Conservation (phyloP, 179 eudicot species). For the Camellia oleifera region DNA sequence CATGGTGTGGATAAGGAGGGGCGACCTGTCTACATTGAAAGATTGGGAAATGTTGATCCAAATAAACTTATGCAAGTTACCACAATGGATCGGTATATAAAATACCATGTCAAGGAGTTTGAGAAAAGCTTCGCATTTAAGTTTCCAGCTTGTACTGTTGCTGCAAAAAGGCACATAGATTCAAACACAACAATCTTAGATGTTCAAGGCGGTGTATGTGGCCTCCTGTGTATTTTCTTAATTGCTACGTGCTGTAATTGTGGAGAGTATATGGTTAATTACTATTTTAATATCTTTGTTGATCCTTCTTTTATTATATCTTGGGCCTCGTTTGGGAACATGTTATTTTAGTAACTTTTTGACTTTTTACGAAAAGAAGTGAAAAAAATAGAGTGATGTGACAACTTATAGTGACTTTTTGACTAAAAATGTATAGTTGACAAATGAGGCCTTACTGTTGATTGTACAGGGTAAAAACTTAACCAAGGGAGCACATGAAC, state of each 20-base stretch:
- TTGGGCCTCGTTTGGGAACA: too few species aligned
- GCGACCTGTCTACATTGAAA: constrained; percentile 87
- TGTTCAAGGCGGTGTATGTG: constrained; percentile 97
- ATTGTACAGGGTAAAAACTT: constrained; percentile 72
- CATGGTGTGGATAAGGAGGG: constrained; percentile 97
- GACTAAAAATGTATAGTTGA: too few species aligned
- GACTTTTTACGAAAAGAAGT: too few species aligned
- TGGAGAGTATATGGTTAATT: not conserved
- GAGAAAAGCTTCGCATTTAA: constrained; percentile 74
- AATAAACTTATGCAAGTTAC: constrained; percentile 97
- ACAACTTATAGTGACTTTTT: too few species aligned
- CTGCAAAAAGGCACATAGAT: constrained; percentile 92
- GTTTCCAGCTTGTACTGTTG: constrained; percentile 93
- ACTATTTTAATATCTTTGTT: not conserved
- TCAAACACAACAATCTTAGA: constrained; percentile 92
- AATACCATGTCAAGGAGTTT: constrained; percentile 87
- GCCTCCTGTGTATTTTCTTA: constrained; percentile 3
- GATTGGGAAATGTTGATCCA: constrained; percentile 89
- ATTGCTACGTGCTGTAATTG: not conserved
- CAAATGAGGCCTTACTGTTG: not conserved
- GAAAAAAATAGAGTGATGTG: too few species aligned
- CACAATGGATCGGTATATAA: constrained; percentile 83
- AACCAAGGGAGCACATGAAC: constrained; percentile 80
- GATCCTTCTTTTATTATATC: not conserved
- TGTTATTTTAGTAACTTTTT: too few species aligned